Evolutionary conservation across 2,329 filamentous ascomycete genomes (phyloP).

Genomic region (Chaetomiaceae sp.): DNA sequence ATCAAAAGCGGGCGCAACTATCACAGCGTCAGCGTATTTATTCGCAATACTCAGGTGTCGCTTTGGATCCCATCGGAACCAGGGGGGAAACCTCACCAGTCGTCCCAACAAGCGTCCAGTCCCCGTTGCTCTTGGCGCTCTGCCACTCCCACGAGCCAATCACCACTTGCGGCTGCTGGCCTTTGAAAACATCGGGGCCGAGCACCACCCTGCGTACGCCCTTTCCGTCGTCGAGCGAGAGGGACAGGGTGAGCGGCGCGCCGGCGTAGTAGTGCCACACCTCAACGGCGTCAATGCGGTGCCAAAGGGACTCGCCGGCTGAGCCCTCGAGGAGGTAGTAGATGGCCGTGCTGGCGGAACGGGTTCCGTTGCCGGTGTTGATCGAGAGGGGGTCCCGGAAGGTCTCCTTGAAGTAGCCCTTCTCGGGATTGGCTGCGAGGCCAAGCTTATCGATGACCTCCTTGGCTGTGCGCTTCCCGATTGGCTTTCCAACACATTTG

Average conservation of each 20-base stretch:
- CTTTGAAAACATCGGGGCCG: slow-evolving; percentile 40
- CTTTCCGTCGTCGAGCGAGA: slow-evolving; percentile 42
- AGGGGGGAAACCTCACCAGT: slow-evolving; percentile 7
- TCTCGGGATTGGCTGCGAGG: slow-evolving; percentile 44
- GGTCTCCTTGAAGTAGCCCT: slow-evolving; percentile 46
- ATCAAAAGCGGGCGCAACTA: slow-evolving; percentile 10
- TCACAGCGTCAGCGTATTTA: background rate
- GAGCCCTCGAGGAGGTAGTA: slow-evolving; percentile 49
- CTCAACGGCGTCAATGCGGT: slow-evolving; percentile 45
- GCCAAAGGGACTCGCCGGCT: slow-evolving; percentile 44
- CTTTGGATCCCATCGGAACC: too few species aligned
- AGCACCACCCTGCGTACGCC: slow-evolving; percentile 35
- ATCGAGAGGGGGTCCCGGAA: slow-evolving; percentile 37
- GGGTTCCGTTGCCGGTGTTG: slow-evolving; percentile 27
- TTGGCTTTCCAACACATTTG: background rate
- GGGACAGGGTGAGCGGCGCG: slow-evolving; percentile 43
- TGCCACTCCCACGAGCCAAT: slow-evolving; percentile 44
- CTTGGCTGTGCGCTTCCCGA: slow-evolving; percentile 5
- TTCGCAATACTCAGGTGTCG: background rate
- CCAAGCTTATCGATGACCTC: slow-evolving; percentile 41
- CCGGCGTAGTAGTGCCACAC: slow-evolving; percentile 53
- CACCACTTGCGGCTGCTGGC: slow-evolving; percentile 41
- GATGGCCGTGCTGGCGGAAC: slow-evolving; percentile 45
- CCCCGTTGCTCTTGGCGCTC: slow-evolving; percentile 40
- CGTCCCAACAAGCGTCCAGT: slow-evolving; percentile 45